These are phyloP conservation scores for Lentinula aciculospora DNA, from an alignment of 768 basidiomycete species.

Conservation along the genomic window DNA sequence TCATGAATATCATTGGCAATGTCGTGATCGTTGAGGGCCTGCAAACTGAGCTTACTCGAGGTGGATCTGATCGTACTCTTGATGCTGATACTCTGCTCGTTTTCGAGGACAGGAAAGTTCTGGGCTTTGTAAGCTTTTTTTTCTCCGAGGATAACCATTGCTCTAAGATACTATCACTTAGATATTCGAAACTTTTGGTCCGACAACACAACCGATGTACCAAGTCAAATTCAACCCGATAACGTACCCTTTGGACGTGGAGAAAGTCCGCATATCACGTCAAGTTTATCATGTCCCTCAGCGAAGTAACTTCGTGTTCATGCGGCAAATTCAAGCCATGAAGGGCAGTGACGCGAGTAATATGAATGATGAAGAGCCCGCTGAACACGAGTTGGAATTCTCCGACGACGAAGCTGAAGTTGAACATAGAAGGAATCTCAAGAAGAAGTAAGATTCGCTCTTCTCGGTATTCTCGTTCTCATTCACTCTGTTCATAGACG, in stretches of 20 bases:
- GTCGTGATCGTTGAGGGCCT: slow-evolving; percentile 70
- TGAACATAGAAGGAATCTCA: slow-evolving; percentile 56
- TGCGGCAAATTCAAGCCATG: slow-evolving; percentile 57
- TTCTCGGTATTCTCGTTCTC: background rate
- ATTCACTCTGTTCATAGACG: slow-evolving; percentile 33
- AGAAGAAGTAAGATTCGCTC: slow-evolving; percentile 45
- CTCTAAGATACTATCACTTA: slow-evolving; percentile 24
- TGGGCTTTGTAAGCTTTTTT: slow-evolving; percentile 67
- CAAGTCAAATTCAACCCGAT: slow-evolving; percentile 73
- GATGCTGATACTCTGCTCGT: slow-evolving; percentile 91
- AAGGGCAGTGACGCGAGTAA: slow-evolving; percentile 96
- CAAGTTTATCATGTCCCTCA: slow-evolving; percentile 80
- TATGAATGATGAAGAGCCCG: slow-evolving; percentile 90
- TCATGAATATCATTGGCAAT: slow-evolving; percentile 69
- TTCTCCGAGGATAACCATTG: background rate
- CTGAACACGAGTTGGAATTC: slow-evolving; percentile 87
- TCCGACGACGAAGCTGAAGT: slow-evolving; percentile 93
- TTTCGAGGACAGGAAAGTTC: slow-evolving; percentile 82
- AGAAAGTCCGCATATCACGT: slow-evolving; percentile 48
- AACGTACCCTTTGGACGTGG: slow-evolving; percentile 50
- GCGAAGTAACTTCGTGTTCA: slow-evolving; percentile 80
- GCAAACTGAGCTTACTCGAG: slow-evolving; percentile 33
- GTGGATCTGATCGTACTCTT: slow-evolving; percentile 58
- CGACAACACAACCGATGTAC: slow-evolving; percentile 85
- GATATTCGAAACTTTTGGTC: slow-evolving; percentile 96